Percentiles rank a stretch among this genome's conserved stretches.
phyloP scores from a whole-genome alignment of 306 rosid species.

The Cicer chorassanicum region DNA sequence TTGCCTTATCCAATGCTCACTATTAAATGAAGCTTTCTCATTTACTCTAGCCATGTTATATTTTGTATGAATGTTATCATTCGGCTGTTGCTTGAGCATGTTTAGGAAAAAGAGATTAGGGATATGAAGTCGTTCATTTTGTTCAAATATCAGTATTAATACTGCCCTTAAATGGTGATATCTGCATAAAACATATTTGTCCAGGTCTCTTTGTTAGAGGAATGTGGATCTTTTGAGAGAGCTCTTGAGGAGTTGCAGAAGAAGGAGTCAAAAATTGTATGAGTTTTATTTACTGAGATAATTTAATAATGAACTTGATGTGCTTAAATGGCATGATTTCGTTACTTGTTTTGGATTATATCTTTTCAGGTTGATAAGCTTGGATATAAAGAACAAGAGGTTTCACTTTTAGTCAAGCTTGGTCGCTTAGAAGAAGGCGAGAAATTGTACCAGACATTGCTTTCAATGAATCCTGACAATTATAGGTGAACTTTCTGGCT shows the following conservation, averaged over 20 bases:
- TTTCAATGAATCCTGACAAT: slow-evolving; percentile 89
- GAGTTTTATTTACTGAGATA: slow-evolving; percentile 43
- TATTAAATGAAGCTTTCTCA: slow-evolving; percentile 24
- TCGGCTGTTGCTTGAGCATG: slow-evolving; percentile 21
- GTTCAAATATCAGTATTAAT: slow-evolving; percentile 7
- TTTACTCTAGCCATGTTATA: slow-evolving; percentile 20
- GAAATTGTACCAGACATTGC: slow-evolving; percentile 67
- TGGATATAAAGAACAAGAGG: slow-evolving; percentile 80
- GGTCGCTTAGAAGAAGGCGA: slow-evolving; percentile 75
- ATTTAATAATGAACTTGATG: slow-evolving; percentile 34
- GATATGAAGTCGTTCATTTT: slow-evolving; percentile 23
- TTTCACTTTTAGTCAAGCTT: slow-evolving; percentile 83
- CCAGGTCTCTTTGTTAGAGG: slow-evolving; percentile 88
- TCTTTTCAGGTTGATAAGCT: slow-evolving; percentile 80
- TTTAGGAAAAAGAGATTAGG: not conserved
- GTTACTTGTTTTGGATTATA: slow-evolving; percentile 38
- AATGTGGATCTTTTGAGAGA: slow-evolving; percentile 70
- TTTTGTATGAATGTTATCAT: slow-evolving; percentile 19
- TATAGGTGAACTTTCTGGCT: slow-evolving; percentile 62
- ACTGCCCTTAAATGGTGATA: slow-evolving; percentile 25
- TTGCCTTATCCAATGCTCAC: slow-evolving; percentile 19
- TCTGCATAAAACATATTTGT: slow-evolving; percentile 42
- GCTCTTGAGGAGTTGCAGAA: slow-evolving; percentile 82
- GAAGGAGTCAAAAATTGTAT: slow-evolving; percentile 76
- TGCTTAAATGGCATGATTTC: slow-evolving; percentile 38